These are phyloP conservation scores for Coemansia sp. DNA, from an alignment of 192 early-diverging fungal species.

Conservation along the genomic window DNA sequence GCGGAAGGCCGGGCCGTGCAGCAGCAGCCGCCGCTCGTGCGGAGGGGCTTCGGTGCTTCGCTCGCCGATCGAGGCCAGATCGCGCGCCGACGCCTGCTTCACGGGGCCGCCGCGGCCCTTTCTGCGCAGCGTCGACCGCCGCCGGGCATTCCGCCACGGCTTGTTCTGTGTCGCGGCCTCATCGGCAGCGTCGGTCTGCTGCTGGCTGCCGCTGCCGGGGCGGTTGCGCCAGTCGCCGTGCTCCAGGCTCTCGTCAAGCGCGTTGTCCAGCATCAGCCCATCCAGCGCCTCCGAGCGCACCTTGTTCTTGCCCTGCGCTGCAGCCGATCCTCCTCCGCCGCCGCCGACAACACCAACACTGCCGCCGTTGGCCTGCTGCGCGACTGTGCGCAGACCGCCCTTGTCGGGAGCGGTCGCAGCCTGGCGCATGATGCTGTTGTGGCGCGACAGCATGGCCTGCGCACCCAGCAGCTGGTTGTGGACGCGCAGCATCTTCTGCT, in stretches of 20 bases:
- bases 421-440: conserved; percentile 43
- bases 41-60: not conserved
- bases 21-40: conserved; percentile 31
- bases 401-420: not conserved
- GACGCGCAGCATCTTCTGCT: conserved; percentile 41
- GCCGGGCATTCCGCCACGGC: conserved; percentile 45
- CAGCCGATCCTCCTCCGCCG: no score
- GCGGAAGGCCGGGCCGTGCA: conserved; percentile 50
- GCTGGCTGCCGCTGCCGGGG: not conserved
- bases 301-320: conserved; percentile 18
- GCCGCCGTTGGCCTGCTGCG: not conserved
- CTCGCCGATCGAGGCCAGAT: not conserved
- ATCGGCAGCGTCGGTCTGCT: not conserved
- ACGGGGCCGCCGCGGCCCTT: conserved; percentile 13
- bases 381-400: not conserved
- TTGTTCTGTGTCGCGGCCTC: conserved; percentile 12
- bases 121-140: conserved; percentile 44
- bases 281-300: conserved; percentile 45
- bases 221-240: conserved; percentile 13
- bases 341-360: not conserved
- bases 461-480: conserved; percentile 56
- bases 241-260: conserved; percentile 40
- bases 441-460: conserved; percentile 51
- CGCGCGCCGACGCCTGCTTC: not conserved
- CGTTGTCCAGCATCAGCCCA: conserved; percentile 46